Evolutionary conservation across 2,329 filamentous ascomycete species (phyloP).

Genomic region (Exophiala sp.): DNA sequence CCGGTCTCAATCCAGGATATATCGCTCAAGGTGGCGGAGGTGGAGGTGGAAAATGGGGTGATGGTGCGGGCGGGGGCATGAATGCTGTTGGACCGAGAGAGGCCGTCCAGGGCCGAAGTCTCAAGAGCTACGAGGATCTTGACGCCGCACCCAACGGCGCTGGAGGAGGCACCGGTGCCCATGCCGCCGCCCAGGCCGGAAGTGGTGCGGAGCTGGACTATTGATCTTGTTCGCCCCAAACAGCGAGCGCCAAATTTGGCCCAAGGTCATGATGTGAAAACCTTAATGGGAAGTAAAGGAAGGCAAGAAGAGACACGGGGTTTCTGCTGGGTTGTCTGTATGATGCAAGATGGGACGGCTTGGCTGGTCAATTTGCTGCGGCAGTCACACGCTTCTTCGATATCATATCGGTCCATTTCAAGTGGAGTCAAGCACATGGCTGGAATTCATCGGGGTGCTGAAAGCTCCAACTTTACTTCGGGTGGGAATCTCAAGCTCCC

Average conservation of each 20-base stretch:
- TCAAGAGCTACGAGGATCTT: conserved; percentile 96
- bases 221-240: conserved; percentile 7
- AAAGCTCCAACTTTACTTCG: too few relatives aligned
- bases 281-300: too few relatives aligned
- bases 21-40: conserved; percentile 41
- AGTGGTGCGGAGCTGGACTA: conserved; percentile 25
- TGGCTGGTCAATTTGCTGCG: too few relatives aligned
- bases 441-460: background rate
- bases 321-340: too few relatives aligned
- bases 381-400: too few relatives aligned
- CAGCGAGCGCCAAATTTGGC: background rate
- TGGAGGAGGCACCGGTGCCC: conserved; percentile 32
- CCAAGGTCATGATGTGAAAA: background rate
- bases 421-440: too few relatives aligned
- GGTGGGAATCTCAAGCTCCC: too few relatives aligned
- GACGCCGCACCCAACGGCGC: conserved; percentile 55
- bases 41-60: conserved; percentile 59
- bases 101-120: conserved; percentile 81
- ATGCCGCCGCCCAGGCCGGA: conserved; percentile 17
- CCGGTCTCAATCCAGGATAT: conserved; percentile 42
- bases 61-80: conserved; percentile 65
- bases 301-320: too few relatives aligned
- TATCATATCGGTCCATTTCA: too few relatives aligned
- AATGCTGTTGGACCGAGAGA: conserved; percentile 75
- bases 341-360: too few relatives aligned